Conservation (phyloP, 2,329 filamentous ascomycete genomes). For the Trichoderma arundinaceum region DNA sequence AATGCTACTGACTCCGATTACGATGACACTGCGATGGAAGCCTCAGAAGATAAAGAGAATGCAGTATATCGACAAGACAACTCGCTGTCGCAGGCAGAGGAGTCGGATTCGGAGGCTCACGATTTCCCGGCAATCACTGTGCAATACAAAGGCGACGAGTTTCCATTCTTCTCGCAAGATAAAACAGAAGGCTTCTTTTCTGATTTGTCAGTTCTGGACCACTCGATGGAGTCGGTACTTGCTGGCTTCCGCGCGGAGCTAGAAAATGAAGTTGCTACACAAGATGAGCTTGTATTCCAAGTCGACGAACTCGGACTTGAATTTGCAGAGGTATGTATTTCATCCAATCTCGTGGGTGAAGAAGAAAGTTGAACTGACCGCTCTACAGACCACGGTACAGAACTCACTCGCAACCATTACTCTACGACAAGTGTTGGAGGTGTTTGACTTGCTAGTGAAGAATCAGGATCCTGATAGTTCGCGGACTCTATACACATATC, state of each 20-base stretch:
- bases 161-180: slow-evolving; percentile 47
- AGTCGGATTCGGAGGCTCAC: slow-evolving; percentile 28
- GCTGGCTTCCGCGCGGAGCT: slow-evolving; percentile 54
- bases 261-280: slow-evolving; percentile 50
- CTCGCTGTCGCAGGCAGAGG: slow-evolving; percentile 14
- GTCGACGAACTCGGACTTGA: slow-evolving; percentile 59
- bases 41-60: slow-evolving; percentile 31
- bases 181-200: slow-evolving; percentile 52
- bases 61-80: slow-evolving; percentile 31
- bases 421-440: slow-evolving; percentile 49
- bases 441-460: slow-evolving; percentile 51
- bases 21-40: slow-evolving; percentile 33
- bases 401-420: slow-evolving; percentile 47
- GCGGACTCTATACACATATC: slow-evolving; percentile 50
- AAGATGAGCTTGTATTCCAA: slow-evolving; percentile 58
- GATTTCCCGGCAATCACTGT: slow-evolving; percentile 49
- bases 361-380: slow-evolving; percentile 36
- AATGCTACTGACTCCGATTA: slow-evolving; percentile 50
- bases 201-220: slow-evolving; percentile 49
- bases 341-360: not conserved
- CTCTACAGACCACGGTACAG: slow-evolving; percentile 44
- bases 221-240: slow-evolving; percentile 53
- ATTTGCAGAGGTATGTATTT: slow-evolving; percentile 54
- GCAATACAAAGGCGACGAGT: slow-evolving; percentile 52
- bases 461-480: slow-evolving; percentile 50